Evolutionary conservation across 768 basidiomycete species (phyloP), one percentile per base, ranked within the genome.

Genomic region (Rhizopogon roseolus): DNA sequence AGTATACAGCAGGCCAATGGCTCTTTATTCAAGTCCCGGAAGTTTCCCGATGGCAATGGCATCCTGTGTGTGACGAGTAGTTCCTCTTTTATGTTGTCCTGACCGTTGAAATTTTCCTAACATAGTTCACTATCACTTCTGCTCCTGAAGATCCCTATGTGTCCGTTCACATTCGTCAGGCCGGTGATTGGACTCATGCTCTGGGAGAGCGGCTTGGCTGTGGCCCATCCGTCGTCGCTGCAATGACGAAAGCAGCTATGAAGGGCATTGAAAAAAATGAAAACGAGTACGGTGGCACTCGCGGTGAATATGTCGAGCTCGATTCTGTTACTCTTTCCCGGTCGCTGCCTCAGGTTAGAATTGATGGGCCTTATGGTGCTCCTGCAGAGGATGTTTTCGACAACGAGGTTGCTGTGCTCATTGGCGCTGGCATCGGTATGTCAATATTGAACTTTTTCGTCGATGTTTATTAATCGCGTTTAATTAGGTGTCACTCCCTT

Each of bases 91-190:
- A 6, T 37, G 3, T 22, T 36, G 62, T 48, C 17, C 19, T 48
- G 19, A 48, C 14, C 34, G 9, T 16, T 1, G 22, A 46, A 25
- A 32, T 1, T 22, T 22, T 22, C 3, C 3, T 1, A 48, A 36
- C 9, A 48, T 48, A 93, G 89, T 95, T 96, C 72, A 94, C 93
- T 38, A 95, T 95, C 73, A 93, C 93, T 0, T 95, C 93, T 38
- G 92, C 94, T 13, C 94, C 94, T 3, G 92, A 94, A 61, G 95
- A 97, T 63, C 89, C 93, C 2, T 96, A 92, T 66, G 81, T 97
- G 42, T 93, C 91, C 25, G 70, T 96, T 50, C 94, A 97, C 68
- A 88, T 98, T 62, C 90, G 93, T 67, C 93, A 96, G 76, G 93
- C 90, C 43, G 93, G 93, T 56, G 91, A 94, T 69, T 93, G 81